Evolutionary conservation across 2,329 filamentous ascomycete species (phyloP).

Genomic region (Clathrospora elynae): DNA sequence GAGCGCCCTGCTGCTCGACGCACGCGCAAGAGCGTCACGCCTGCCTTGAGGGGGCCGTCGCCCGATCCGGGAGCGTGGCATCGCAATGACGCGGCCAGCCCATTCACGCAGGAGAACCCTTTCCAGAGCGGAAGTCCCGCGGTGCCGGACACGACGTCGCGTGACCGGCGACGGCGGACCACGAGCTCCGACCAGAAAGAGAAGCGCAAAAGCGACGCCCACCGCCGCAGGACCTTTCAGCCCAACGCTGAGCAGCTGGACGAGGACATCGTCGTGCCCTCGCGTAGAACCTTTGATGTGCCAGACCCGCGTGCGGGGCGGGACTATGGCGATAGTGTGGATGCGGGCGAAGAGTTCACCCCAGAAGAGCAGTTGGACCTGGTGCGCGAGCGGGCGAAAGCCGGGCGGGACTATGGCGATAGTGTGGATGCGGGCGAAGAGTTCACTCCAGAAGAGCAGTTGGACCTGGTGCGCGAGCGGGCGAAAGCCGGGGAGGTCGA

Average conservation of each 20-base stretch:
- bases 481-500: conserved; percentile 60
- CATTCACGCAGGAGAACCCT: conserved; percentile 88
- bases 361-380: conserved; percentile 82
- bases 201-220: conserved; percentile 51
- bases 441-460: conserved; percentile 84
- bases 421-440: conserved; percentile 78
- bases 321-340: conserved; percentile 60
- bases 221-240: conserved; percentile 52
- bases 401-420: conserved; percentile 60
- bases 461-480: conserved; percentile 76
- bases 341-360: conserved; percentile 89
- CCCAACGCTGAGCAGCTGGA: conserved; percentile 54
- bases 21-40: conserved; percentile 47
- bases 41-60: conserved; percentile 52
- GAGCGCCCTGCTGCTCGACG: conserved; percentile 44
- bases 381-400: conserved; percentile 67
- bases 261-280: conserved; percentile 59
- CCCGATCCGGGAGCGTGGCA: conserved; percentile 57
- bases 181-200: conserved; percentile 50
- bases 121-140: conserved; percentile 83
- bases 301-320: conserved; percentile 55
- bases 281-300: conserved; percentile 64
- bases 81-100: conserved; percentile 59
- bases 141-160: conserved; percentile 39
- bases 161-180: conserved; percentile 60